Evolutionary conservation across 78 protist genomes (phyloP).

Genomic region (Andalucia godoyi): DNA sequence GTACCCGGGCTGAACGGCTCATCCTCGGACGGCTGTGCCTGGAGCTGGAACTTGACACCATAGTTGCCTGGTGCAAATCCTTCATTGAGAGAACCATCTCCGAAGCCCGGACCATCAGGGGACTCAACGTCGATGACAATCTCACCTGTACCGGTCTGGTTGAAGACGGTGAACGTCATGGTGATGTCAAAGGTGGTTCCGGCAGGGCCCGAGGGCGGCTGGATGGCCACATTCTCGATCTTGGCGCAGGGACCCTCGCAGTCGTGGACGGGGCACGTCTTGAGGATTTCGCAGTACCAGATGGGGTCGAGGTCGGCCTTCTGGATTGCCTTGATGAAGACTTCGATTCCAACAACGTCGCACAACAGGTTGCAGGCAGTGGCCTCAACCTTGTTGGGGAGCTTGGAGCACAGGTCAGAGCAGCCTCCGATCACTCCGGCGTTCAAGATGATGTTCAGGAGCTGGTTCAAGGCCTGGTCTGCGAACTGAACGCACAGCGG

Average conservation of each 20-base stretch:
- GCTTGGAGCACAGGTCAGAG: neutral
- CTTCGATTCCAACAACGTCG: neutral
- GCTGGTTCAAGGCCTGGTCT: neutral
- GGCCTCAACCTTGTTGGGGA: neutral
- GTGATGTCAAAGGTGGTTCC: neutral
- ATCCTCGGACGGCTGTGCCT: neutral
- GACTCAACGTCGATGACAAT: neutral
- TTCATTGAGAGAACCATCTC: neutral
- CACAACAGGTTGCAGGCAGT: neutral
- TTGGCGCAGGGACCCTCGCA: neutral
- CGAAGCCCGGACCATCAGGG: neutral
- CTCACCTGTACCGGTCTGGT: neutral
- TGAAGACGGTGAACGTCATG: neutral
- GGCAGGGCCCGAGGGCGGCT: neutral
- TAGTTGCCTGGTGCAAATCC: neutral
- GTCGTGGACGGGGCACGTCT: neutral
- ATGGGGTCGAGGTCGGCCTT: conserved; percentile 4
- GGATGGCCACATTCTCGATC: neutral
- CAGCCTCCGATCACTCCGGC: conserved; percentile 1
- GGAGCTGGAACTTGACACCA: neutral
- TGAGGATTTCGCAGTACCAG: neutral
- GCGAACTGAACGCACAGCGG: no score
- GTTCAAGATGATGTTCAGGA: conserved; percentile 1
- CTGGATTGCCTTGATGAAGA: neutral
- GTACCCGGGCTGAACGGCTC: neutral